phyloP scores from a whole-genome alignment of 257 asterid genomes.

The Lithospermum erythrorhizon region DNA sequence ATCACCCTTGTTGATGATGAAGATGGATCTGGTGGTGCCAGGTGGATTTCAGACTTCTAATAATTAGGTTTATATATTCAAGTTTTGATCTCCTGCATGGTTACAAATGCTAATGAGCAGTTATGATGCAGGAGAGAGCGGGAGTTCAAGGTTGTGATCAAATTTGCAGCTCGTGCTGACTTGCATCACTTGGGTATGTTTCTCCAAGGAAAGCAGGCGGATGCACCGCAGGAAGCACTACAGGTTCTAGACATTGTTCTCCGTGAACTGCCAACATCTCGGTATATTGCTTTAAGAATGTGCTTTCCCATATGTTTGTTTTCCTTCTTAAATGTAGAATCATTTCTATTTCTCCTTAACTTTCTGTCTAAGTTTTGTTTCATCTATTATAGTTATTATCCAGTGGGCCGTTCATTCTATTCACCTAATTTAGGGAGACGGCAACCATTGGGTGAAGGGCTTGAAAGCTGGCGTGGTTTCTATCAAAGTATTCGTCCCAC shows the following conservation, averaged over 20 bases:
- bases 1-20: slow-evolving; percentile 71
- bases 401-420: slow-evolving; percentile 85
- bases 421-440: slow-evolving; percentile 69
- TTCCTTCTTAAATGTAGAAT: background rate
- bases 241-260: slow-evolving; percentile 91
- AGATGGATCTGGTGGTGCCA: slow-evolving; percentile 51
- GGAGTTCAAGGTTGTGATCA: slow-evolving; percentile 74
- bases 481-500: slow-evolving; percentile 97
- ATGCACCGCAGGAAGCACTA: slow-evolving; percentile 95
- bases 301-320: background rate
- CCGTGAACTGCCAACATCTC: slow-evolving; percentile 73
- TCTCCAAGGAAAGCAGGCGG: slow-evolving; percentile 79
- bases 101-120: background rate
- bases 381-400: slow-evolving; percentile 35
- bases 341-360: too few species aligned
- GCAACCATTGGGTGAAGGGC: slow-evolving; percentile 88
- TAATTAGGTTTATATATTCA: background rate
- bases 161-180: slow-evolving; percentile 88
- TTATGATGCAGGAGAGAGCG: slow-evolving; percentile 56
- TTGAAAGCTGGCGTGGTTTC: slow-evolving; percentile 98
- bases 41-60: slow-evolving; percentile 24
- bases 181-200: slow-evolving; percentile 90
- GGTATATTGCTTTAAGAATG: slow-evolving; percentile 21
- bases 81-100: background rate
- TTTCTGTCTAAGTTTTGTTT: background rate